Percentiles rank a stretch among this genome's conserved stretches.
Conservation (phyloP, 2,329 filamentous ascomycete genomes). For the Fusarium clavum region DNA sequence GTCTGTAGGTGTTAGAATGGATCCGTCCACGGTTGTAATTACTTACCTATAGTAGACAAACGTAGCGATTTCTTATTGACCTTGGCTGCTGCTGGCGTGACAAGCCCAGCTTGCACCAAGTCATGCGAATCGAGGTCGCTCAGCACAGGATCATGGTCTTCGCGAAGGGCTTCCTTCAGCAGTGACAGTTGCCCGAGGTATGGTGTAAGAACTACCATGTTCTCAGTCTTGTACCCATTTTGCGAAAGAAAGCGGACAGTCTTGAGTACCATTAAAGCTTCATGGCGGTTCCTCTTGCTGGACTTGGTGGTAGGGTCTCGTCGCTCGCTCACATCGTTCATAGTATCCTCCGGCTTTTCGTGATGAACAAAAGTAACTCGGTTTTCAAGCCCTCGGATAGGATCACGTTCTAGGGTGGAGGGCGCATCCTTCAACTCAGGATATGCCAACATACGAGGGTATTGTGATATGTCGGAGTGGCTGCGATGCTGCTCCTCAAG, state of each 20-base stretch:
- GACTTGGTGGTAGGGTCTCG: constrained; percentile 61
- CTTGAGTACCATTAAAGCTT: constrained; percentile 73
- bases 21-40: fast-evolving
- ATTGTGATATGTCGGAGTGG: constrained; percentile 72
- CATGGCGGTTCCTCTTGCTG: constrained; percentile 71
- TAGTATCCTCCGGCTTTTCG: constrained; percentile 61
- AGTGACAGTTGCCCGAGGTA: constrained; percentile 76
- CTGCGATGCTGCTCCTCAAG: constrained; percentile 75
- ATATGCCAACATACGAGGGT: constrained; percentile 70
- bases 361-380: constrained; percentile 77
- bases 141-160: constrained; percentile 71
- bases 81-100: constrained; percentile 64
- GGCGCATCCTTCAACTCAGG: constrained; percentile 68
- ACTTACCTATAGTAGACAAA: constrained; percentile 76
- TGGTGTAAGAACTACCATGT: constrained; percentile 77
- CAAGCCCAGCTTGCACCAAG: constrained; percentile 67
- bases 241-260: constrained; percentile 75
- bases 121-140: constrained; percentile 76
- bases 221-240: constrained; percentile 74
- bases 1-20: constrained; percentile 57
- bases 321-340: constrained; percentile 58
- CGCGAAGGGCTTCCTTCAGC: constrained; percentile 63
- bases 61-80: constrained; percentile 64
- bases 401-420: constrained; percentile 59
- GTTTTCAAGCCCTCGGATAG: constrained; percentile 67